phyloP scores from a whole-genome alignment of 805 yeast species.

The Suhomyces kilbournensis region DNA sequence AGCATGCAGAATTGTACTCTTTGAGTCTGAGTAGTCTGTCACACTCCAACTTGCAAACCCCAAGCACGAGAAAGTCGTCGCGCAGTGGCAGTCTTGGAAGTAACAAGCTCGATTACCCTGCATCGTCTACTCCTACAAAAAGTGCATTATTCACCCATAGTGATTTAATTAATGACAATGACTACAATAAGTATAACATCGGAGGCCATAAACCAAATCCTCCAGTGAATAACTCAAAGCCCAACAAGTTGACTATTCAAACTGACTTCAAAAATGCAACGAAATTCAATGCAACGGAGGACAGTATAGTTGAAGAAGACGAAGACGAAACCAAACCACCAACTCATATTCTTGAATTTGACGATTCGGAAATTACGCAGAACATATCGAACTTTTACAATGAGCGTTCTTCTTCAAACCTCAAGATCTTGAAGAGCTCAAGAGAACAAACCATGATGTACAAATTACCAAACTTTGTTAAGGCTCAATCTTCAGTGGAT shows the following conservation, averaged over 20 bases:
- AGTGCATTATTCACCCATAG: conserved; percentile 18
- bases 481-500: conserved; percentile 47
- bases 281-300: conserved; percentile 9
- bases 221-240: conserved; percentile 24
- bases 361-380: conserved; percentile 31
- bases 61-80: conserved; percentile 3
- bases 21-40: conserved; percentile 19
- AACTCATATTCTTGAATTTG: neutral
- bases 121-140: neutral
- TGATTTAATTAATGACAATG: conserved; percentile 24
- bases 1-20: conserved; percentile 31
- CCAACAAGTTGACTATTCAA: conserved; percentile 13
- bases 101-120: neutral
- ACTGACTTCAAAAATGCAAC: conserved; percentile 5
- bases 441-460: conserved; percentile 34
- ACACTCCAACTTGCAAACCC: conserved; percentile 6
- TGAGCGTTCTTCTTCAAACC: conserved; percentile 33
- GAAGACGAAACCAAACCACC: conserved; percentile 1
- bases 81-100: neutral
- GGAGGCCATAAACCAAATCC: conserved; percentile 14
- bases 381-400: conserved; percentile 37
- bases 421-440: conserved; percentile 28
- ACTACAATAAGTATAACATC: conserved; percentile 23
- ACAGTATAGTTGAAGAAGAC: conserved; percentile 18
- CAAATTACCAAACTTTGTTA: conserved; percentile 37